A percentile compares a stretch with the other conserved stretches of the same genome.
phyloP scores from a whole-genome alignment of 192 early-diverging fungal species.

The Backusella tuberculispora region DNA sequence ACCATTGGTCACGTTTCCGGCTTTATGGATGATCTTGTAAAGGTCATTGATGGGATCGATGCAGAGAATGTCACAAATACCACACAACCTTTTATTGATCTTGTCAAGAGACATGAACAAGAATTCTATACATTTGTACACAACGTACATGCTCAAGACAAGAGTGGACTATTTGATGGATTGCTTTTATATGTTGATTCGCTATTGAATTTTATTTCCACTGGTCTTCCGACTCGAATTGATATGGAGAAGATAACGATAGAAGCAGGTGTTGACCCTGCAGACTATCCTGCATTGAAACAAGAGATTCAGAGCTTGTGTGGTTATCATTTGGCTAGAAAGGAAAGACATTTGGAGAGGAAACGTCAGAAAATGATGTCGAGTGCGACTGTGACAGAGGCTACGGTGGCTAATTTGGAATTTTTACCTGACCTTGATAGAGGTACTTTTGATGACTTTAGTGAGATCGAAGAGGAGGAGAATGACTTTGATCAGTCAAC shows the following conservation, averaged over 20 bases:
- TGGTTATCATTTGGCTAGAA: conserved; percentile 33
- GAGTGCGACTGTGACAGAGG: conserved; percentile 21
- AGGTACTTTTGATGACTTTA: conserved; percentile 47
- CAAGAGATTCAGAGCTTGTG: conserved; percentile 37
- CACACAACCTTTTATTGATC: conserved; percentile 47
- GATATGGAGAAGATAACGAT: conserved; percentile 39
- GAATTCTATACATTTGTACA: conserved; percentile 63
- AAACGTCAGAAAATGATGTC: conserved; percentile 38
- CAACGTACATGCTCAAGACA: conserved; percentile 53
- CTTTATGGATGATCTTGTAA: conserved; percentile 59
- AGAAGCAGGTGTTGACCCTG: conserved; percentile 22
- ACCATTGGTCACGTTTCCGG: conserved; percentile 50
- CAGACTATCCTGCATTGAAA: conserved; percentile 37
- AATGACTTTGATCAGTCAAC: neutral
- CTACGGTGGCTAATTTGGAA: neutral
- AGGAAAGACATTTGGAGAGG: conserved; percentile 45
- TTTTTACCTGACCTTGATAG: neutral
- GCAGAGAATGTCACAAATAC: conserved; percentile 33
- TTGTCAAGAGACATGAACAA: conserved; percentile 52
- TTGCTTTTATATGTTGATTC: conserved; percentile 50
- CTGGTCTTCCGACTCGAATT: conserved; percentile 36
- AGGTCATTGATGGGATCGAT: conserved; percentile 53
- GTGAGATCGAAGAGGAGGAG: conserved; percentile 36
- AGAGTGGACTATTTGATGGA: conserved; percentile 50
- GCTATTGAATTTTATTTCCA: conserved; percentile 45